phyloP scores from a whole-genome alignment of 2,329 filamentous ascomycete species.

The Cladophialophora chaetospira region DNA sequence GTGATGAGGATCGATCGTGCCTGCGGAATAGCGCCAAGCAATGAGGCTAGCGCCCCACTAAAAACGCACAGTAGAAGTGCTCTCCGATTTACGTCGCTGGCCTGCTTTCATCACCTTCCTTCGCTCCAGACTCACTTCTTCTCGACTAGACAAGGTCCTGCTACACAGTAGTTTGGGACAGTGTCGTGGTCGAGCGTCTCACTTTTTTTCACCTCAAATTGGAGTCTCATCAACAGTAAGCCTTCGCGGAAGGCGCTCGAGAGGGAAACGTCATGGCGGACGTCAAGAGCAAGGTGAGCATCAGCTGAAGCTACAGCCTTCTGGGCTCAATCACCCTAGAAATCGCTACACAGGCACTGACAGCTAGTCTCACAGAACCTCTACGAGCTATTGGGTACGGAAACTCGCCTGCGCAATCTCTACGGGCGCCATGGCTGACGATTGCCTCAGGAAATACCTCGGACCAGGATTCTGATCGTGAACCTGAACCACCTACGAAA shows the following conservation, averaged over 20 bases:
- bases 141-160: constrained; percentile 33
- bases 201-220: constrained; percentile 39
- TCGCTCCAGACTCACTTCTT: constrained; percentile 21
- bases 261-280: constrained; percentile 54
- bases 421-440: not conserved
- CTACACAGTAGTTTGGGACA: constrained; percentile 22
- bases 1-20: no score
- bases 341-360: constrained; percentile 19
- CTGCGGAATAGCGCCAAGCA: not conserved
- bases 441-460: constrained; percentile 63
- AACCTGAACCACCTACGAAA: constrained; percentile 77
- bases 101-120: constrained; percentile 12
- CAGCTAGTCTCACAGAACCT: constrained; percentile 68
- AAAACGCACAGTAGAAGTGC: no score
- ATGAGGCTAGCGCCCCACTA: constrained; percentile 1
- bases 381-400: constrained; percentile 97
- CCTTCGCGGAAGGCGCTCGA: constrained; percentile 55
- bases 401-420: constrained; percentile 30
- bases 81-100: no score
- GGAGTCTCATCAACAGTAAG: constrained; percentile 49
- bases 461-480: constrained; percentile 72
- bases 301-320: constrained; percentile 6
- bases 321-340: constrained; percentile 19
- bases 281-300: constrained; percentile 55
- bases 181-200: constrained; percentile 32